These are phyloP conservation scores for Pythium rhizo-oryzae DNA, from an alignment of 352 stramenopile species.

Conservation along the genomic window DNA sequence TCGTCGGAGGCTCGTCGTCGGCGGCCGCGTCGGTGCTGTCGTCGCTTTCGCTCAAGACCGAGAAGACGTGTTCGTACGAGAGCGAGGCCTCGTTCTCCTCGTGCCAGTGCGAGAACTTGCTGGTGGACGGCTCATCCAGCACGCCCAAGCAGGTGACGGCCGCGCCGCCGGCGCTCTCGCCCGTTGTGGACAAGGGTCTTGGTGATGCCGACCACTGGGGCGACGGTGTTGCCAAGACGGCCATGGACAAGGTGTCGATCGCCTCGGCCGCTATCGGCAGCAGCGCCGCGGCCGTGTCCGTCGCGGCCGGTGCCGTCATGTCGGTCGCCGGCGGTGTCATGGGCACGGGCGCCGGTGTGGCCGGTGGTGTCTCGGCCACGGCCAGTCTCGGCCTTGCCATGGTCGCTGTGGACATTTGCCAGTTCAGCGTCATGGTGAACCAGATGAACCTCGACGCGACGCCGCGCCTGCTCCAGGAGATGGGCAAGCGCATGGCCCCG, in stretches of 20 bases:
- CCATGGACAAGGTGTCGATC: constrained; percentile 75
- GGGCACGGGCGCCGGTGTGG: constrained; percentile 56
- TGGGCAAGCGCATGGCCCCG: constrained; percentile 72
- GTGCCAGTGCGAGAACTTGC: constrained; percentile 65
- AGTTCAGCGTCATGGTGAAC: constrained; percentile 86
- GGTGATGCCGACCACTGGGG: constrained; percentile 68
- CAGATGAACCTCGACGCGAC: constrained; percentile 83
- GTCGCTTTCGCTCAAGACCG: constrained; percentile 57
- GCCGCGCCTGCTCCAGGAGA: constrained; percentile 72
- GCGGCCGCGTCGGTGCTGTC: constrained; percentile 35
- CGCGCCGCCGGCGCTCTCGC: constrained; percentile 17
- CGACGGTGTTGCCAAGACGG: constrained; percentile 53
- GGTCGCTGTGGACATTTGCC: constrained; percentile 73
- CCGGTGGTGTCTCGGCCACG: constrained; percentile 56
- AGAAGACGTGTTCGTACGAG: constrained; percentile 59
- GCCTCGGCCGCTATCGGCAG: constrained; percentile 51
- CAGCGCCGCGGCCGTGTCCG: constrained; percentile 61
- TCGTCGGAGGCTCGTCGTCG: constrained; percentile 33
- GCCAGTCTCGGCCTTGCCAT: constrained; percentile 72
- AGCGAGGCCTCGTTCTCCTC: constrained; percentile 54
- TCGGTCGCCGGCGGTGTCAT: constrained; percentile 63
- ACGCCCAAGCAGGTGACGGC: constrained; percentile 18
- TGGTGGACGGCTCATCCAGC: constrained; percentile 14
- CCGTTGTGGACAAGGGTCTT: constrained; percentile 54
- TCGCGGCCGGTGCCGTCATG: constrained; percentile 64